Evolutionary conservation across 2,329 filamentous ascomycete species (phyloP), one percentile per base, ranked within the genome.

Genomic region (Aspergillus ochraceoroseus): DNA sequence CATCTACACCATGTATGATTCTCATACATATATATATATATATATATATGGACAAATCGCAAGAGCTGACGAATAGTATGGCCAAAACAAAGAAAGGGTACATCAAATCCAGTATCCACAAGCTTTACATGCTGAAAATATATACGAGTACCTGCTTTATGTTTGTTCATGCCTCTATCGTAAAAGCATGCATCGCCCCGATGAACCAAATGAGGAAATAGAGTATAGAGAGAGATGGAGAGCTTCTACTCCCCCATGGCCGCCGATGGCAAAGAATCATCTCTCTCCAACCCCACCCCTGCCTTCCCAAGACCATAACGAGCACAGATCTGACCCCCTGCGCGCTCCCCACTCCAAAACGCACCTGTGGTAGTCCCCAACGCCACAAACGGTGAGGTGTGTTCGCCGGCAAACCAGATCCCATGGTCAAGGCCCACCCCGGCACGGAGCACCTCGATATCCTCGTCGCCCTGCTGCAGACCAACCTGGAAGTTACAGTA

Each of bases 291-390:
- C 0, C 47, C 48, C 29, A 57, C 30, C 1, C 58, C 61, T 18
- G 52, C 28, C 11, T 35, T 47, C 1, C 51, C 51, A 30, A 66
- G 40, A 1, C 55, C 54, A 43, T 56, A 51, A 2, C 50, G 14
- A 22, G 49, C 44, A 43, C 61, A 65, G 31, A 71, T 52, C 57
- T 80, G 76, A 60, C 71, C 75, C 1, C 76, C 88, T 22, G 88
- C 85, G 13, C 75, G 76, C 68, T 94, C 87, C 1, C 89, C 89
- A 60, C 85, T 87, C 87, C 87, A 94, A 62, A 87, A 95, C 7
- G 90, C 90, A 0, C 90, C 90, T 0, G 87, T 94, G 8, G 83
- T 85, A 3, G 89, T 95, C 0, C 89, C 90, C 46, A 95, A 64
- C 7, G 85, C 88, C 18, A 94, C 81, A 68, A 95, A 94, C 3